phyloP scores from a whole-genome alignment of 2,329 filamentous ascomycete genomes.

The Parascedosporium putredinis region DNA sequence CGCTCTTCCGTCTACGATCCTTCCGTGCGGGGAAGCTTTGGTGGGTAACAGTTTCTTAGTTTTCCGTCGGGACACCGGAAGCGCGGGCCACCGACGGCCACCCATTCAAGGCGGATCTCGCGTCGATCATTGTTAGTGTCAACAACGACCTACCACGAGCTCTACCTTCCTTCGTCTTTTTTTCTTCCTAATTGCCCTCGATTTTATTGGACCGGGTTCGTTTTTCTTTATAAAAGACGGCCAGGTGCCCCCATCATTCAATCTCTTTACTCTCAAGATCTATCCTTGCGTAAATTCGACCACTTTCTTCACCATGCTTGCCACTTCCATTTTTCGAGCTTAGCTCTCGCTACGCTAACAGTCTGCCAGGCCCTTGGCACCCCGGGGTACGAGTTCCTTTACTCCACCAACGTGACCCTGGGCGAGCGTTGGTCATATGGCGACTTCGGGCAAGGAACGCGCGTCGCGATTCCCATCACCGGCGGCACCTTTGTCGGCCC shows the following conservation, averaged over 20 bases:
- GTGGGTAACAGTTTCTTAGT: no score
- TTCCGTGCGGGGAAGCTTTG: no score
- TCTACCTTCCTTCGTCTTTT: no score
- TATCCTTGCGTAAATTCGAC: not conserved
- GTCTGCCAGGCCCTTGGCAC: not conserved
- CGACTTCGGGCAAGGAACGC: conserved; percentile 22
- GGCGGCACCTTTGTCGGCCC: conserved; percentile 27
- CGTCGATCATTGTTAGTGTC: no score
- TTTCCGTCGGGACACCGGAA: no score
- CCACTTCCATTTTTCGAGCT: not conserved
- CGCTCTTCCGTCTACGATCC: not conserved
- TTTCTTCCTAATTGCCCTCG: no score
- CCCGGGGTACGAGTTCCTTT: conserved; percentile 7
- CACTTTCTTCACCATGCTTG: not conserved
- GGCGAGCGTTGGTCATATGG: conserved; percentile 16
- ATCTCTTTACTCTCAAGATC: not conserved
- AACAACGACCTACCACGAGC: no score
- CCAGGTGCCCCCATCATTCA: no score
- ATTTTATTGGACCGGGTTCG: no score
- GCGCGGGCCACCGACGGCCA: no score
- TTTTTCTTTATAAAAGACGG: no score
- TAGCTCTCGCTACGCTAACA: not conserved
- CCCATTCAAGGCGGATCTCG: no score
- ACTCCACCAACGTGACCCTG: conserved; percentile 5
- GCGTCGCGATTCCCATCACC: conserved; percentile 22